Evolutionary conservation across 306 rosid species (phyloP), one percentile per base, ranked within the genome.

Genomic region (Mimosa bimucronata): DNA sequence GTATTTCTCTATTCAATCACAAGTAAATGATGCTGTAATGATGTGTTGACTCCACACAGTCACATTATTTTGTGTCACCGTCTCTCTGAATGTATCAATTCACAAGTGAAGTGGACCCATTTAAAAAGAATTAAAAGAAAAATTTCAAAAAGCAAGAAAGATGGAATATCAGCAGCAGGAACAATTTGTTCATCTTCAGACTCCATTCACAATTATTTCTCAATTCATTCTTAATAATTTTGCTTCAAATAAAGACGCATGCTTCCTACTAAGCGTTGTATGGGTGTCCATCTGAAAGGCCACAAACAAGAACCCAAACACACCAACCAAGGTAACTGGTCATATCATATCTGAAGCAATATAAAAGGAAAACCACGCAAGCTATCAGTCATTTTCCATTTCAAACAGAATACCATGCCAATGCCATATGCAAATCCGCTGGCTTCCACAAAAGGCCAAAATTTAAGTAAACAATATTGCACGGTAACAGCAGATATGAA

Each of bases 401-500:
- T 48, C 13, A 26, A 41, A 34, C 58, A 48, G 6, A 76, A 34
- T 28, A 60, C 30, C 18, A 25, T 60, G 42, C 34, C 52, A 70
- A 85, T 29, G 48, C 73, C 38, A 31, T 15, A 29, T 19, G 26
- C 10, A 41, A 81, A 40, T 34, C 18, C 13, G 11, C 30, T 21
- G 42, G 79, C 57, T 71, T 37, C 29, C 38, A 2, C 5, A 34
- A 34, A 34, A 6, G 19, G 66, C 42, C 72, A 53, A 71, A 21
- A 62, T 58, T 34, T 23, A 25, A 78, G 75, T 38, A 41, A 19
- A 34, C 38, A 34, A 34, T 34, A 6, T 75, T 14, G 5, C 72
- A 60, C 21, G 38, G 18, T 23, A 28, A 73, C 38, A 26, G 78
- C 18, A 64, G 60, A 76, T 44, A 66, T 82, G 86, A 72, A 81